phyloP scores from a whole-genome alignment of 1,284 basidiomycete genomes.

The Ganoderma lingzhi region DNA sequence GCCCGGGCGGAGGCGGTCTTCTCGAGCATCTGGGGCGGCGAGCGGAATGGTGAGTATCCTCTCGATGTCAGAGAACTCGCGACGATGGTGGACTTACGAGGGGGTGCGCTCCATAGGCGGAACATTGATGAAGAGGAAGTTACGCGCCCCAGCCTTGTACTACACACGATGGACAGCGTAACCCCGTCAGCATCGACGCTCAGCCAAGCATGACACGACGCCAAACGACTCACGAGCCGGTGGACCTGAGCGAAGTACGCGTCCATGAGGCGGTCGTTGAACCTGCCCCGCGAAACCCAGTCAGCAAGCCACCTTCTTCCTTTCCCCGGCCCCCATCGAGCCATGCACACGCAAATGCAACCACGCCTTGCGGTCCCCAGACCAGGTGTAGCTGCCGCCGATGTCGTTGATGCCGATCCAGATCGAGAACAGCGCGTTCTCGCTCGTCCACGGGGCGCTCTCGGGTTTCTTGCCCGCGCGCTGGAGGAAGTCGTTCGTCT shows the following conservation, averaged over 20 bases:
- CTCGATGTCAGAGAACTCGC: not conserved
- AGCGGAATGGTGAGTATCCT: not conserved
- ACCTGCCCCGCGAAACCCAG: constrained; percentile 42
- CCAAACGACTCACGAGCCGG: constrained; percentile 52
- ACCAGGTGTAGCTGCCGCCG: constrained; percentile 55
- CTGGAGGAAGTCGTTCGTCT: constrained; percentile 60
- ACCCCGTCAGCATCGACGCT: too few relatives aligned
- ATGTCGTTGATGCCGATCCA: constrained; percentile 73
- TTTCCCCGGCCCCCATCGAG: not conserved
- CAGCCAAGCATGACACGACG: not conserved
- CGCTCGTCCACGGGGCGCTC: constrained; percentile 58
- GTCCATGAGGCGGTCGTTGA: constrained; percentile 56
- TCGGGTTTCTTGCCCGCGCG: constrained; percentile 53
- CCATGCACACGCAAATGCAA: constrained; percentile 11
- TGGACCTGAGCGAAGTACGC: constrained; percentile 63
- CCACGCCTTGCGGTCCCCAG: constrained; percentile 59
- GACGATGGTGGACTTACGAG: not conserved
- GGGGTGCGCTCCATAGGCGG: constrained; percentile 42
- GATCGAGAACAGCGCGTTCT: constrained; percentile 61
- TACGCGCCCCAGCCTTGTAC: constrained; percentile 53
- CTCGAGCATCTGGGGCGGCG: not conserved
- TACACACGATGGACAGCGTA: too few relatives aligned
- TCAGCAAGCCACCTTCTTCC: not conserved
- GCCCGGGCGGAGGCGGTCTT: not conserved
- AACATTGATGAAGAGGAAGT: constrained; percentile 68